Base-by-base conservation (phyloP, 345 rosid genomes). In the Gynandropsis gynandra region DNA sequence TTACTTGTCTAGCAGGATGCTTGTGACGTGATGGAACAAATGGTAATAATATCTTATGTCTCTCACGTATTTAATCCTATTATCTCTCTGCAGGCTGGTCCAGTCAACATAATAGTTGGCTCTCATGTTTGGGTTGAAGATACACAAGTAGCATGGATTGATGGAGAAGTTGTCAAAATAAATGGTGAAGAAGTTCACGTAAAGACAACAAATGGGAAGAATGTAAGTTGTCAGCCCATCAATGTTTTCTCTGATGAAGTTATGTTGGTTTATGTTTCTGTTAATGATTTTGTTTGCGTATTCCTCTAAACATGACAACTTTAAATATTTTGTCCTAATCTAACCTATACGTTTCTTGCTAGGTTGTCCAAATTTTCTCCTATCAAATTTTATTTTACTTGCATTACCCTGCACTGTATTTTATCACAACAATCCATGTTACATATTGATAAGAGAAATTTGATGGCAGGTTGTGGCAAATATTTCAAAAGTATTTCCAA, bases 71-170 rank as follows among this genome's bases (percentile, higher is more conserved):
- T 40, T 39, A 7, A 4, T 58, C 29, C 46, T 53, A 10, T 33
- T 44, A 12, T 58, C 45, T 24, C 29, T 24, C 8, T 72, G 67
- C 74, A 92, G 99, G 90, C 83, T 51, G 80, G 72, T 9, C 72
- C 81, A 2, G 95, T 77, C 68, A 92, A 92, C 68, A 88, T 92
- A 46, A 85, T 88, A 39, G 83, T 83, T 36, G 99, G 97, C 58
- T 88, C 97, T 75, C 95, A 88, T 72, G 97, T 83, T 31, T 92
- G 99, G 99, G 86, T 78, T 57, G 97, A 88, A 74, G 89, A 87
- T 58, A 79, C 94, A 29, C 71, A 4, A 13, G 44, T 47, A 67
- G 96, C 99, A 56, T 92, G 98, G 98, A 65, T 81, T 69, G 90
- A 85, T 75, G 99, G 97, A 44, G 95, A 85, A 70, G 99, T 83